Percentiles rank a stretch among this genome's conserved stretches.
Conservation (phyloP, 1,284 basidiomycete species). For the Fomitopsis betulina region DNA sequence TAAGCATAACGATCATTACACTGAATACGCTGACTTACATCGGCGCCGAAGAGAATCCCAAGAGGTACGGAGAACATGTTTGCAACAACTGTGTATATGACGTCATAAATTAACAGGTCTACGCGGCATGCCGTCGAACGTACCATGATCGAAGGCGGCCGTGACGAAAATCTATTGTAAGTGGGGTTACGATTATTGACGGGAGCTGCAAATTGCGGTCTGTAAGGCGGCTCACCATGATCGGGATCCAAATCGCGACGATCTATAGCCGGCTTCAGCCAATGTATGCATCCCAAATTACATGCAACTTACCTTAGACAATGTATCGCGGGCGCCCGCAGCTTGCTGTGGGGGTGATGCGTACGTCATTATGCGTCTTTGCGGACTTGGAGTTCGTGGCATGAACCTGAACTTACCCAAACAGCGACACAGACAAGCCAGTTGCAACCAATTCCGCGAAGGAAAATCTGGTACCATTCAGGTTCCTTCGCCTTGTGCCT, state of each 20-base stretch:
- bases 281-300: neutral
- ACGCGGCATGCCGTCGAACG: conserved; percentile 10
- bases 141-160: conserved; percentile 70
- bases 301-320: conserved; percentile 51
- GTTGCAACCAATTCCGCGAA: conserved; percentile 76
- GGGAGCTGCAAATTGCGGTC: neutral
- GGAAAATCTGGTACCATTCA: conserved; percentile 70
- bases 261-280: conserved; percentile 32
- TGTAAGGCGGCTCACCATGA: conserved; percentile 46
- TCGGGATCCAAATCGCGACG: conserved; percentile 70
- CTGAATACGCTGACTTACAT: conserved; percentile 35
- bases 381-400: neutral
- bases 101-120: neutral
- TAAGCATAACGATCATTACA: neutral
- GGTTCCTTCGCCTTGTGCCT: conserved; percentile 64
- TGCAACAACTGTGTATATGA: conserved; percentile 44
- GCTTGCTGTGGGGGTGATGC: conserved; percentile 51
- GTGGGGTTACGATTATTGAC: neutral
- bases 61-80: conserved; percentile 76
- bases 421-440: conserved; percentile 77
- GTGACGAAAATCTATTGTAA: conserved; percentile 58
- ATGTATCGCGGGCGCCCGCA: conserved; percentile 63
- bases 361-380: neutral
- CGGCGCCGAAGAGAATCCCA: conserved; percentile 68
- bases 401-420: conserved; percentile 48